Evolutionary conservation across 441 rosid species (phyloP).

Genomic region (Dalechampia spathulata): DNA sequence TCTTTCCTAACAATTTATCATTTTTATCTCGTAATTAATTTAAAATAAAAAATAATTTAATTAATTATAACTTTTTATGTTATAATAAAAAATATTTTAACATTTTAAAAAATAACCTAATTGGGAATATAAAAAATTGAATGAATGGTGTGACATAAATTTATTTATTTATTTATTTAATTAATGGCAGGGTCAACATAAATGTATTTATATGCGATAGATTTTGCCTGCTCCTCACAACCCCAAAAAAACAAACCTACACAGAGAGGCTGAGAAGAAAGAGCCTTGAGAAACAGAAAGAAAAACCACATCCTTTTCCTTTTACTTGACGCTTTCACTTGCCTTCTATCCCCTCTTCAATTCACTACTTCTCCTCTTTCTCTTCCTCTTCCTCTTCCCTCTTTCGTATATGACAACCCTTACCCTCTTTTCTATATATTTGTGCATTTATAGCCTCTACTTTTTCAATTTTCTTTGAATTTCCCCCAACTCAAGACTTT

Average conservation of each 20-base stretch:
- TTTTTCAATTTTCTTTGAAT: slow-evolving; percentile 1
- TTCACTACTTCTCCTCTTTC: background rate
- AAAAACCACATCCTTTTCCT: slow-evolving; percentile 31
- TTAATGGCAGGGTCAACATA: background rate
- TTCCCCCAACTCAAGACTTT: slow-evolving; percentile 14
- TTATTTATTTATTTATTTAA: too few species aligned
- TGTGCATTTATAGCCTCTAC: slow-evolving; percentile 8
- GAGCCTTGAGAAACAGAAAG: slow-evolving; percentile 22
- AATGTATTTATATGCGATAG: slow-evolving; percentile 17
- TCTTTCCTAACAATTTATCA: too few species aligned
- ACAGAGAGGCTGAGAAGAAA: slow-evolving; percentile 4
- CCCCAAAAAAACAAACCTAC: background rate
- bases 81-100: too few species aligned
- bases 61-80: too few species aligned
- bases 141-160: too few species aligned
- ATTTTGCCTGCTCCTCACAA: background rate
- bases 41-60: too few species aligned
- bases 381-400: slow-evolving; percentile 4
- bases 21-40: too few species aligned
- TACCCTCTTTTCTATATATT: background rate
- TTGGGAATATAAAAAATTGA: too few species aligned
- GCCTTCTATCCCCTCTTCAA: background rate
- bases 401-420: too few species aligned
- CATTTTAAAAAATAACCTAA: too few species aligned
- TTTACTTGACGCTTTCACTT: slow-evolving; percentile 42